These are phyloP conservation scores for Russula ochroleuca DNA, from an alignment of 768 basidiomycete genomes.

Conservation along the genomic window DNA sequence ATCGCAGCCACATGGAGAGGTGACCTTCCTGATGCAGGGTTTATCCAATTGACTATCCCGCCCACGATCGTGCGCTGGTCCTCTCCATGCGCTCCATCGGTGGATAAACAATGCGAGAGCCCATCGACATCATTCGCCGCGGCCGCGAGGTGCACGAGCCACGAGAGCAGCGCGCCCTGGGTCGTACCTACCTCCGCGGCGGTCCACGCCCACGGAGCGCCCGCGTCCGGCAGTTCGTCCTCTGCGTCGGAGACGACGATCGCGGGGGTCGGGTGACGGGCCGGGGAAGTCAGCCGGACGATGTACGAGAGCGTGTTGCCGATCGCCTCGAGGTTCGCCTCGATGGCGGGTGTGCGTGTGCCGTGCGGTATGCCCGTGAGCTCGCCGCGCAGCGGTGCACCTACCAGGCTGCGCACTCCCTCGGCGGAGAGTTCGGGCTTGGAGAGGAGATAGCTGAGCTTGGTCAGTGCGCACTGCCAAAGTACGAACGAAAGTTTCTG, in stretches of 20 bases:
- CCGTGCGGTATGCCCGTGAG: constrained; percentile 52
- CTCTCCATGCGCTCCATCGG: constrained; percentile 15
- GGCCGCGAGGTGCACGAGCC: constrained; percentile 74
- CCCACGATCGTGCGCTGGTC: constrained; percentile 47
- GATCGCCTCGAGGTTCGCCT: constrained; percentile 54
- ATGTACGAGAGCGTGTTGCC: constrained; percentile 65
- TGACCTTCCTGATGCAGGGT: constrained; percentile 64
- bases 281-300: constrained; percentile 51
- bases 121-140: constrained; percentile 63
- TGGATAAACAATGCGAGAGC: constrained; percentile 54
- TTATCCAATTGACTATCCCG: constrained; percentile 69
- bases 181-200: constrained; percentile 68
- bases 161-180: constrained; percentile 68
- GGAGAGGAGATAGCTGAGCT: constrained; percentile 84
- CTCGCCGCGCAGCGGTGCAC: constrained; percentile 82
- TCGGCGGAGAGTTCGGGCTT: constrained; percentile 67
- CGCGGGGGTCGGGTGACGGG: constrained; percentile 37
- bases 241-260: constrained; percentile 37
- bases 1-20: constrained; percentile 78
- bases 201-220: constrained; percentile 75
- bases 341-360: constrained; percentile 41
- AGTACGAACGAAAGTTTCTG: background rate
- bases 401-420: constrained; percentile 71
- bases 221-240: constrained; percentile 40
- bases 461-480: constrained; percentile 77